Evolutionary conservation across 192 early-diverging fungal genomes (phyloP), one percentile per base, ranked within the genome.

Genomic region (Phlyctochytrium planicorne): DNA sequence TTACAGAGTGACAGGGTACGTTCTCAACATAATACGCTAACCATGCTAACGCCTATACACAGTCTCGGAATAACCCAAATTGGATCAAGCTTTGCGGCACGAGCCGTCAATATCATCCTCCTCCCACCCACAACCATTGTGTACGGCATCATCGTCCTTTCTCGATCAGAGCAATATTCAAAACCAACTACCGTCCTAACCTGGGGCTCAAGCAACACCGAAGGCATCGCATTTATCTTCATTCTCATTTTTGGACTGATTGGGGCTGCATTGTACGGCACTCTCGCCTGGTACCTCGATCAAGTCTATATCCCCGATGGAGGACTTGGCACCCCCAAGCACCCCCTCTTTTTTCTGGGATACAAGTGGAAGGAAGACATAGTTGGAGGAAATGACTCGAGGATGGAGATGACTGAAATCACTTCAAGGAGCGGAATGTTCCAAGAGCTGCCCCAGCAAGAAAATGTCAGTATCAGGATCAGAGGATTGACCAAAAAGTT

Each of bases 61-160:
- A n/a, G n/a, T n/a, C n/a, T n/a, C n/a, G 40, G 40, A 14, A 20
- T 47, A 6, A 47, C 10, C 40, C 6, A 47, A 20, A 6, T 47
- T 6, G 10, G 10, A 20, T 47, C 40, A 10, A 6, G 12, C 10
- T 14, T 29, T 25, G 6, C 25, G 14, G 10, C 6, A 12, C 10
- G 55, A 6, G 27, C 27, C 55, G 55, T 29, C 55, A 24, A 6
- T 27, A 57, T 14, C 12, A 25, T 57, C 27, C 55, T 57, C 27
- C 27, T 57, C 25, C 55, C 55, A 20, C 55, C 55, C 10, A 57
- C 55, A 10, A 57, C 55, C 10, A 25, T 57, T 14, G 27, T 57
- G 6, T 57, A 25, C 55, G 55, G 55, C 25, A 25, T 29, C 55
- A 27, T 57, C 55, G 25, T 57, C 12, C 25, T 57, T 6, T 14